Base-by-base conservation (phyloP, 1,284 basidiomycete genomes). In the Ustilago cynodontis region DNA sequence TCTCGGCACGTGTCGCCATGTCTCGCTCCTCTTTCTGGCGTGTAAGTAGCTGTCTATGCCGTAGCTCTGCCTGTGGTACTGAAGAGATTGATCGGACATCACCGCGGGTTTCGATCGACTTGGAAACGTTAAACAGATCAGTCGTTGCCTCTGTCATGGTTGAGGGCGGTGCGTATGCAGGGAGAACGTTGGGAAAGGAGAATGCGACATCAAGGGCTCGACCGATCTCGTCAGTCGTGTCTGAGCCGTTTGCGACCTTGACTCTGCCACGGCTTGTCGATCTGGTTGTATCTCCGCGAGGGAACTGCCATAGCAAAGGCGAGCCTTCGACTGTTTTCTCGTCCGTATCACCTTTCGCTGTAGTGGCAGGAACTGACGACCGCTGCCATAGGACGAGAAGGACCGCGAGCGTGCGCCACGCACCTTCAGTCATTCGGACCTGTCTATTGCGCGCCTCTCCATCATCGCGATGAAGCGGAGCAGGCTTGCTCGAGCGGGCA, bases 231-330 rank as follows among this genome's bases (percentile, higher is more conserved):
- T 63, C 74, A 8, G 56, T 63, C 8, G 50, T 39, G 24, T 56
- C 53, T 7, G 35, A 24, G n/a, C 16, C 31, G 28, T 18, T 18
- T 16, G 41, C 0, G 3, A 28, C 14, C 22, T 29, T 60, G n/a
- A 22, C 16, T 4, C 26, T 16, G 2, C 11, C 16, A 13, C 70
- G 37, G 11, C 56, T 51, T 11, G 33, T 49, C 18, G 7, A 43
- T 13, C 28, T 54, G n/a, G 33, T 24, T 14, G 28, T 11, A 24
- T 64, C 59, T 47, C 63, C 60, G 11, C 33, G 51, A 11, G 69
- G 62, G 28, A 77, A 77, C 35, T 77, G 74, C 69, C 69, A 72
- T 0, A 77, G 53, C 4, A 77, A 57, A 20, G 62, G 63, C 18
- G 68, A 39, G 20, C 53, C 60, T n/a, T 60, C 37, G 1, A 35